phyloP scores from a whole-genome alignment of 495 filamentous ascomycete species.

The Pseudotulostoma volvatum region DNA sequence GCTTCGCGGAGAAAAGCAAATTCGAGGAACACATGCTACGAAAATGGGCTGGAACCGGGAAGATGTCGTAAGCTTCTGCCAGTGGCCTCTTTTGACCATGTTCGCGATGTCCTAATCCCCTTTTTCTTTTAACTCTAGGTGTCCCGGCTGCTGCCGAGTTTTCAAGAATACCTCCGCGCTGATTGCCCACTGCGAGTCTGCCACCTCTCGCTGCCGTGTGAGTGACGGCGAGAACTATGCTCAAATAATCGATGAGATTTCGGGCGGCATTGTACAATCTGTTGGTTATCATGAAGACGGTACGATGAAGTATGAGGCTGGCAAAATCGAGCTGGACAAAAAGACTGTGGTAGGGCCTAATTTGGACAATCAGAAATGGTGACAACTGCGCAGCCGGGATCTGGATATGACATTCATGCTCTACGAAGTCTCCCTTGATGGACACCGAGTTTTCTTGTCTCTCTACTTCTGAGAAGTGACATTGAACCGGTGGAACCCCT shows the following conservation, averaged over 20 bases:
- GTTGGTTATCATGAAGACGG: constrained; percentile 14
- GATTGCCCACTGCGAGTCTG: constrained; percentile 33
- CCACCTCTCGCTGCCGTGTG: constrained; percentile 26
- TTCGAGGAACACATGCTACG: constrained; percentile 14
- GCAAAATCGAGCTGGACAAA: too few species aligned
- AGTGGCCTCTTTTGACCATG: too few species aligned
- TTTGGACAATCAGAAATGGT: too few species aligned
- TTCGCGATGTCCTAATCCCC: too few species aligned
- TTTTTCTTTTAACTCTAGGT: constrained; percentile 8
- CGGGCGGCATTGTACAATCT: constrained; percentile 30
- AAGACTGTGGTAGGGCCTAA: too few species aligned
- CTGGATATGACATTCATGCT: too few species aligned
- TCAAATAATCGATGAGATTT: constrained; percentile 29
- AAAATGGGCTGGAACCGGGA: constrained; percentile 5
- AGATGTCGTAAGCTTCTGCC: constrained; percentile 6
- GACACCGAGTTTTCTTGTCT: too few species aligned
- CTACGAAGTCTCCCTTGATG: too few species aligned
- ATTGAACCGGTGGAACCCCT: too few species aligned
- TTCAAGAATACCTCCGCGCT: constrained; percentile 29
- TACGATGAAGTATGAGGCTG: constrained; percentile 8
- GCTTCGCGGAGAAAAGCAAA: constrained; percentile 2
- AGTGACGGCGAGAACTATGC: constrained; percentile 17
- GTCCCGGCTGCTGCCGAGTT: constrained; percentile 27
- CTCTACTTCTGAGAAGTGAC: too few species aligned
- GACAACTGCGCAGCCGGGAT: too few species aligned